Base-by-base conservation (phyloP, 129 eudicot genomes). In the sunflower (Helianthus annuus) region DNA sequence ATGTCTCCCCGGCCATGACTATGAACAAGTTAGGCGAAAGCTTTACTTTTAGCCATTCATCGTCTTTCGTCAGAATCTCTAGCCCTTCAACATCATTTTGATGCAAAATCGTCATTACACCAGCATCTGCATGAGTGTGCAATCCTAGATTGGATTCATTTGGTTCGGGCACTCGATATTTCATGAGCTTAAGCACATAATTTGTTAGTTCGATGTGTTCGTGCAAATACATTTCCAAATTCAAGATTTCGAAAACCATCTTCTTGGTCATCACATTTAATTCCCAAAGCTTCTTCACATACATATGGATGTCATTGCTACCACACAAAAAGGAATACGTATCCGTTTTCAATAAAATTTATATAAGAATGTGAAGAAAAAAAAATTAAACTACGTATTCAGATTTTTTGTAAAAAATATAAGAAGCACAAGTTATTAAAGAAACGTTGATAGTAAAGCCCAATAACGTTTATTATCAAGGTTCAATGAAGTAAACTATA, bases 1-100 rank as follows among this genome's bases (percentile, higher is more conserved):
- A 69, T 53, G 91, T 81, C 48, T 89, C 91, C 6, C 89, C 89
- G 29, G 83, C 78, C 87, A 89, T 86, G 84, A 84, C 85, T 8
- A 77, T 74, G 68, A 89, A 86, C 38, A 82, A 67, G 46, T 84
- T 68, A 0, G 66, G 87, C 42, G 91, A 79, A 71, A 85, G 84
- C 14, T 79, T 74, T 7, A 82, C 79, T 29, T 66, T 69, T 46
- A 89, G 68, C 89, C 96, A 89, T 19, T 75, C 72, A 0, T 84
- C 83, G 10, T 76, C 79, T 81, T 81, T 83, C 4, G 88, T 83
- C 7, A 75, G 72, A 10, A 88, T 76, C 76, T 88, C 78, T 2
- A 88, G 64, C 22, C 95, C 95, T 10, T 75, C 80, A 12, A 85
- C 79, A 36, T 88, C 83, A 32, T 83, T 81, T 71, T 79, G 86